These are phyloP conservation scores for Chaetothyriales sp. DNA, from an alignment of 2,329 filamentous ascomycete species.

Conservation along the genomic window DNA sequence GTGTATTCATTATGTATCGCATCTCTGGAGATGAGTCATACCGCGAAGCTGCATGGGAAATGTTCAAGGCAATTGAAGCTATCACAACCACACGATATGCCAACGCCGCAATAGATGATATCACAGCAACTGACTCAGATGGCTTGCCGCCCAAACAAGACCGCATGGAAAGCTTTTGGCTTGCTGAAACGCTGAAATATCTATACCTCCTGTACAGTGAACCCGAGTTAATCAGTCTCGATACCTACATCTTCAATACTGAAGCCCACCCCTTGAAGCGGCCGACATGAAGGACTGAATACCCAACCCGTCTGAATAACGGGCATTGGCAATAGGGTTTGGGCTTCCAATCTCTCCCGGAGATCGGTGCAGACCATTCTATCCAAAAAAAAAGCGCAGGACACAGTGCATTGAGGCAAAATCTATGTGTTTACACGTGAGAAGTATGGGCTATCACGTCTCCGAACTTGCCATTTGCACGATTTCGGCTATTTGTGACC, in stretches of 20 bases:
- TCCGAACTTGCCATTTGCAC: too few species aligned
- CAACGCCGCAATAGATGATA: constrained; percentile 54
- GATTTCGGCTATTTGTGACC: too few species aligned
- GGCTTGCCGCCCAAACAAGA: too few species aligned
- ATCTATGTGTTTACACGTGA: too few species aligned
- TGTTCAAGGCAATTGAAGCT: constrained; percentile 61
- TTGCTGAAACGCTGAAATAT: constrained; percentile 21
- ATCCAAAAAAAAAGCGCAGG: too few species aligned
- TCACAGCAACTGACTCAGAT: too few species aligned
- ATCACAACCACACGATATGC: constrained; percentile 53
- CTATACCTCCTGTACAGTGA: constrained; percentile 19
- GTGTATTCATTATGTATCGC: constrained; percentile 79
- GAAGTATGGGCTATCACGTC: too few species aligned
- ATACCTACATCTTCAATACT: constrained; percentile 18
- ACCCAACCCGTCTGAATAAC: too few species aligned
- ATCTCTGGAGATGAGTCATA: constrained; percentile 65
- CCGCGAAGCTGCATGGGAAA: constrained; percentile 72
- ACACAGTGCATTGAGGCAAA: too few species aligned
- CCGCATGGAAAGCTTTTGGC: constrained; percentile 19
- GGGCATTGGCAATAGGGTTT: too few species aligned
- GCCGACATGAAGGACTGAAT: neutral
- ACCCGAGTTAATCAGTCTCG: constrained; percentile 15
- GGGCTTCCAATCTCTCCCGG: too few species aligned
- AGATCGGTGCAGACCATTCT: too few species aligned
- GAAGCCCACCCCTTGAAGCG: constrained; percentile 15